phyloP scores from a whole-genome alignment of 2,329 filamentous ascomycete species.

The Raffaelea ambrosiae region DNA sequence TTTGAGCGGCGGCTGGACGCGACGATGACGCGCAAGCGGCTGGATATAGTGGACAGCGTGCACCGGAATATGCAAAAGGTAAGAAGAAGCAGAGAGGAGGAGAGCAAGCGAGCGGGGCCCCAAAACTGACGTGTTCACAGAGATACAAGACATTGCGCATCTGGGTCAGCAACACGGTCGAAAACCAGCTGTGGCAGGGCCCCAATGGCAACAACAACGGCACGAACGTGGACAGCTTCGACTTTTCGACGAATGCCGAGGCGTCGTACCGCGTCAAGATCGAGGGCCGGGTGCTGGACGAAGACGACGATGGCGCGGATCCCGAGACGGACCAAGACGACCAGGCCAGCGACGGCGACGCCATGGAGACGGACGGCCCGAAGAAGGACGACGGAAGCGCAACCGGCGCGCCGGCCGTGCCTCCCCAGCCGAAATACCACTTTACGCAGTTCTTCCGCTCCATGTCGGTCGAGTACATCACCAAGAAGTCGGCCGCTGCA shows the following conservation, averaged over 20 bases:
- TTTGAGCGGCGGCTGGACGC: constrained; percentile 84
- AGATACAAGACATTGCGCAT: constrained; percentile 79
- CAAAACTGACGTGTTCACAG: constrained; percentile 25
- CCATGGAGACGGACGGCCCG: constrained; percentile 52
- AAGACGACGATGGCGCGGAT: constrained; percentile 48
- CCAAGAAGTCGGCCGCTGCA: constrained; percentile 29
- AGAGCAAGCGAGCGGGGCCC: constrained; percentile 5
- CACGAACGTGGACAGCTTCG: constrained; percentile 66
- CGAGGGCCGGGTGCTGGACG: constrained; percentile 74
- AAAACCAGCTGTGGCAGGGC: constrained; percentile 89
- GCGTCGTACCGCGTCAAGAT: constrained; percentile 87
- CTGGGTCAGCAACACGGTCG: constrained; percentile 91
- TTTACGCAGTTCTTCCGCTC: constrained; percentile 76
- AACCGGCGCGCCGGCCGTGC: constrained; percentile 22
- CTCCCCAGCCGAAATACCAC: constrained; percentile 31
- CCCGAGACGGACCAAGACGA: constrained; percentile 18
- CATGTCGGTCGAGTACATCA: constrained; percentile 64
- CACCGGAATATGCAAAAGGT: constrained; percentile 44
- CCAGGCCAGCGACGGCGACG: constrained; percentile 29
- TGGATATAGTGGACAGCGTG: constrained; percentile 80
- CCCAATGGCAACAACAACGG: constrained; percentile 41
- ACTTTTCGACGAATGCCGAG: constrained; percentile 68
- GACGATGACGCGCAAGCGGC: constrained; percentile 84
- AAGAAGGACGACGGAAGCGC: constrained; percentile 10
- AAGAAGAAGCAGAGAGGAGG: neutral